Percentiles rank a stretch among this genome's conserved stretches.
Evolutionary conservation across 495 filamentous ascomycete species (phyloP).

Genomic region (Astrothelium subdiscretum): DNA sequence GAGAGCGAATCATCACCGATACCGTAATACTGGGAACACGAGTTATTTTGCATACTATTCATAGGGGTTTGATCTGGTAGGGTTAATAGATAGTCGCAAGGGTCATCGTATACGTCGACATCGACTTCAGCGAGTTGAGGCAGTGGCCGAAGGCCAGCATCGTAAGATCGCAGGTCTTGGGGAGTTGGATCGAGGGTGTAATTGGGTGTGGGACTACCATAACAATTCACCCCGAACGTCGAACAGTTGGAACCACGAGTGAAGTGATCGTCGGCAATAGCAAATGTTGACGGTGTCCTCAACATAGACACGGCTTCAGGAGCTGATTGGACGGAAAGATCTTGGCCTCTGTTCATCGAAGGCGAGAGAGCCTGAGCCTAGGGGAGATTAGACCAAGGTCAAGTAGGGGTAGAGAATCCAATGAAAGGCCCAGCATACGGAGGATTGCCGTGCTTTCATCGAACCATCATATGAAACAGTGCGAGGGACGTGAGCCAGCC

Average conservation of each 20-base stretch:
- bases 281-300: not conserved
- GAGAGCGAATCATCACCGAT: conserved; percentile 1
- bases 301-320: not conserved
- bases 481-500: not conserved
- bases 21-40: not conserved
- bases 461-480: not conserved
- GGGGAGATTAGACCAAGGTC: not conserved
- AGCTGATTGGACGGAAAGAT: not conserved
- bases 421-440: conserved; percentile 4
- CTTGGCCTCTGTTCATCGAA: not conserved
- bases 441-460: not conserved
- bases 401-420: not conserved
- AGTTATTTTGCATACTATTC: not conserved
- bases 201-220: not conserved
- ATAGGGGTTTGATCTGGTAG: not conserved
- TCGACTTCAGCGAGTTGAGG: not conserved
- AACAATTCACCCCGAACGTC: not conserved
- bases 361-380: conserved; percentile 1
- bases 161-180: not conserved
- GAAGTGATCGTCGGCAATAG: not conserved
- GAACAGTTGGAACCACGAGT: not conserved
- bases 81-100: not conserved
- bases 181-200: not conserved
- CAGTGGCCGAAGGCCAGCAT: not conserved
- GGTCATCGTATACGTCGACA: not conserved